Conservation (phyloP, 768 basidiomycete genomes). For the Lyophyllum atratum region DNA sequence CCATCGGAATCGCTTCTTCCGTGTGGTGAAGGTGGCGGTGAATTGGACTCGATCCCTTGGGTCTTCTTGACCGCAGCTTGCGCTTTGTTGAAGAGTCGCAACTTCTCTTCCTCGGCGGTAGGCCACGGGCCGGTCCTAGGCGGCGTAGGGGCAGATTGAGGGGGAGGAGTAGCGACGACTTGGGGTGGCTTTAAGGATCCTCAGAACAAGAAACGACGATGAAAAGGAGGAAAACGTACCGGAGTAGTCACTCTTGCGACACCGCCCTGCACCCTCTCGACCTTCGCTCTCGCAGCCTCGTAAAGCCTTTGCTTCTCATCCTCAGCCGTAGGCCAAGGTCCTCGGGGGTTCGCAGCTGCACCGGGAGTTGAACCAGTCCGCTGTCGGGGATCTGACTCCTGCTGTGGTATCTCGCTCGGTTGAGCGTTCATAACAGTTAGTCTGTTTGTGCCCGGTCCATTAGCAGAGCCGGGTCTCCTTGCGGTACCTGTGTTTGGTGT, state of each 20-base stretch:
- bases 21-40: constrained; percentile 26
- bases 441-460: constrained; percentile 21
- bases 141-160: constrained; percentile 18
- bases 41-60: constrained; percentile 44
- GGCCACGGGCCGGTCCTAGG: constrained; percentile 45
- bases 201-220: not conserved
- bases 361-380: not conserved
- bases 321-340: constrained; percentile 53
- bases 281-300: constrained; percentile 62
- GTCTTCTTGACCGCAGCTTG: constrained; percentile 64
- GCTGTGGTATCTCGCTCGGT: constrained; percentile 29
- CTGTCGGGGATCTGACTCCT: constrained; percentile 5
- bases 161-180: constrained; percentile 15
- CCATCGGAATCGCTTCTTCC: constrained; percentile 23
- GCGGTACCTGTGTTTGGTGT: constrained; percentile 10
- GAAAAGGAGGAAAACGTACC: constrained; percentile 21
- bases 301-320: constrained; percentile 72
- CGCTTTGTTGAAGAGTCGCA: constrained; percentile 66
- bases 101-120: constrained; percentile 78
- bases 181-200: constrained; percentile 23
- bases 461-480: constrained; percentile 27
- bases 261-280: constrained; percentile 53
- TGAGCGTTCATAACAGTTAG: constrained; percentile 44
- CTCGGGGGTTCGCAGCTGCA: constrained; percentile 5
- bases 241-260: constrained; percentile 32